Evolutionary conservation across 352 stramenopile species (phyloP).

Genomic region (Globisporangium nodosum): DNA sequence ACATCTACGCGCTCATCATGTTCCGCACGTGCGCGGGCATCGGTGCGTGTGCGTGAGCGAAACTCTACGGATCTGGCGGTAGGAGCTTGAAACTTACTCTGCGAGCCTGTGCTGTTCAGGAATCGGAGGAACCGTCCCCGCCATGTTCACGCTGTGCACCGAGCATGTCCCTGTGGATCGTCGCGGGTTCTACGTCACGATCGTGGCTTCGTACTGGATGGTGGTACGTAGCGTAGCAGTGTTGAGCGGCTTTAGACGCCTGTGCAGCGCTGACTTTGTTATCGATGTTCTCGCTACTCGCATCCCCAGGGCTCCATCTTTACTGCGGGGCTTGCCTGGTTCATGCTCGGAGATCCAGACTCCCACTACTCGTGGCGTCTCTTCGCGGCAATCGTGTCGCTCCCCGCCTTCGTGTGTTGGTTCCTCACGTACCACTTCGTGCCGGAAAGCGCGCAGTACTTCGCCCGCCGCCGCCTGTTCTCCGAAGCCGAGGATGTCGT

Average conservation of each 20-base stretch:
- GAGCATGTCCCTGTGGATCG: slow-evolving; percentile 77
- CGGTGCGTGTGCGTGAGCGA: slow-evolving; percentile 17
- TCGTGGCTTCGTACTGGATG: slow-evolving; percentile 90
- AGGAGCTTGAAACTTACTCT: too few relatives aligned
- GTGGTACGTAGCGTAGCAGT: slow-evolving; percentile 34
- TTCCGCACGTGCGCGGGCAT: slow-evolving; percentile 59
- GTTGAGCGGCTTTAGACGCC: neutral
- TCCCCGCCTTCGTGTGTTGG: slow-evolving; percentile 66
- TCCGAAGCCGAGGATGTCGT: slow-evolving; percentile 54
- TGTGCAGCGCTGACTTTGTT: neutral
- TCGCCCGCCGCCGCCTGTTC: slow-evolving; percentile 39
- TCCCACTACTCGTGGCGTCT: slow-evolving; percentile 55
- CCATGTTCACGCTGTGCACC: slow-evolving; percentile 83
- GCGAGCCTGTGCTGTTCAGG: slow-evolving; percentile 22
- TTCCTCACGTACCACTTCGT: slow-evolving; percentile 65
- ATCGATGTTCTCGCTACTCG: neutral
- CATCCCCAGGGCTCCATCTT: slow-evolving; percentile 72
- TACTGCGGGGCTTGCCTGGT: slow-evolving; percentile 73
- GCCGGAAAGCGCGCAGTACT: slow-evolving; percentile 79
- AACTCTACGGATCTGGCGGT: neutral
- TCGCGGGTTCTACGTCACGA: slow-evolving; percentile 80
- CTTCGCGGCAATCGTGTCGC: slow-evolving; percentile 67
- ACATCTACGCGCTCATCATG: slow-evolving; percentile 56
- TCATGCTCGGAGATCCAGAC: slow-evolving; percentile 56
- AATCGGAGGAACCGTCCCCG: slow-evolving; percentile 83